Percentiles rank a stretch among this genome's conserved stretches.
Conservation (phyloP, 257 asterid genomes). For the Solanum rostratum region DNA sequence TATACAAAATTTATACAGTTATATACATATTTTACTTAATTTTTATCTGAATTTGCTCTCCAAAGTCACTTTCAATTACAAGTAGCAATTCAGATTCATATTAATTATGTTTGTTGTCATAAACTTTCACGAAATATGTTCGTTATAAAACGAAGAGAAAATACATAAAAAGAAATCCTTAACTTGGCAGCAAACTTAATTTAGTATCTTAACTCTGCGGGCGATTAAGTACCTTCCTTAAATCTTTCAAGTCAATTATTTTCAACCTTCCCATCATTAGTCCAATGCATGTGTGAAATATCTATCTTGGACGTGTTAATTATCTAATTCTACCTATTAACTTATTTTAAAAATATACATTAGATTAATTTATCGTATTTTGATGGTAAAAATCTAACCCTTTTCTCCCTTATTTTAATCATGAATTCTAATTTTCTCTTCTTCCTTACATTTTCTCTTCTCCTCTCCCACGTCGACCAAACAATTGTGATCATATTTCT, state of each 20-base stretch:
- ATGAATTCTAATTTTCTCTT: background rate
- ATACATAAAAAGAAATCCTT: no score
- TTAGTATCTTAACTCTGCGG: background rate
- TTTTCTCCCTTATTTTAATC: background rate
- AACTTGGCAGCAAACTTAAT: no score
- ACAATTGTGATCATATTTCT: background rate
- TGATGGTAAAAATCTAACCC: background rate
- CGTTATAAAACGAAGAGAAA: background rate
- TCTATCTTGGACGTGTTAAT: no score
- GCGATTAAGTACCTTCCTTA: background rate
- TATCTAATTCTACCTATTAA: background rate
- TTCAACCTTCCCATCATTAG: background rate
- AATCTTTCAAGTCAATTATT: background rate
- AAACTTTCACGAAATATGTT: no score
- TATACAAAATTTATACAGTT: no score
- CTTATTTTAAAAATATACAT: background rate
- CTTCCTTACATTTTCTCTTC: background rate
- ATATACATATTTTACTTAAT: no score
- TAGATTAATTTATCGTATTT: no score
- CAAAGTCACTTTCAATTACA: no score
- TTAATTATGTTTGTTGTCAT: no score
- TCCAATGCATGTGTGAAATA: background rate
- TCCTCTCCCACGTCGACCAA: background rate
- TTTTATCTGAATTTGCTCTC: no score
- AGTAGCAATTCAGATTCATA: no score